phyloP scores from a whole-genome alignment of 1,284 basidiomycete genomes.

The Rhodotorula sp. region DNA sequence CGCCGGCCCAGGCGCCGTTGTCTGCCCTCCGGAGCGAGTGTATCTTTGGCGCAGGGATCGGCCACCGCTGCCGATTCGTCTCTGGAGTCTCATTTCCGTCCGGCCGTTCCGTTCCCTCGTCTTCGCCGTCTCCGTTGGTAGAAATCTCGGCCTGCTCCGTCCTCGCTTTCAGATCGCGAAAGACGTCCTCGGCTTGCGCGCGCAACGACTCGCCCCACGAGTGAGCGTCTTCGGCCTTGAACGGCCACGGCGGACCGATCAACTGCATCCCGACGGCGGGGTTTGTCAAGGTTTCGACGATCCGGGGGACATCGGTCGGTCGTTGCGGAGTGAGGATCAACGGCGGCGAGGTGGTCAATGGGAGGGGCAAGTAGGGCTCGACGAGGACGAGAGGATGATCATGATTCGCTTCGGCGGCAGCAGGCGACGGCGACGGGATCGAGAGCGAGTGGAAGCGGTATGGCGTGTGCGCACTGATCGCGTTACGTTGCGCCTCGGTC shows the following conservation, averaged over 20 bases:
- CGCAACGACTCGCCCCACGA: background rate
- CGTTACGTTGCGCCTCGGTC: background rate
- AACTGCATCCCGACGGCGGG: conserved; percentile 7
- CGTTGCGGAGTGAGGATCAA: conserved; percentile 20
- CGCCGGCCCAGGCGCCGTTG: conserved; percentile 24
- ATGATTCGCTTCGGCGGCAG: background rate
- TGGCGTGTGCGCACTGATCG: conserved; percentile 2
- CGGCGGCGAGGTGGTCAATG: background rate
- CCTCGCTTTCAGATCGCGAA: background rate
- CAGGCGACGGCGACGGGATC: background rate
- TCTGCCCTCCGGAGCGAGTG: conserved; percentile 1
- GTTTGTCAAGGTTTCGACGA: conserved; percentile 13
- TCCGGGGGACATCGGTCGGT: conserved; percentile 1
- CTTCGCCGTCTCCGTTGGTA: background rate
- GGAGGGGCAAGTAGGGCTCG: conserved; percentile 20
- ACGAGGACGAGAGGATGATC: background rate
- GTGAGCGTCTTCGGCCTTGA: background rate
- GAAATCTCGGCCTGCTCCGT: background rate
- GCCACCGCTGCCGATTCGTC: background rate
- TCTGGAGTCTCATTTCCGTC: background rate
- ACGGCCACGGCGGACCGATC: conserved; percentile 32
- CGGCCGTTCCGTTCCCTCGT: background rate
- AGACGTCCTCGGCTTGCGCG: background rate
- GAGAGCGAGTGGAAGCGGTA: conserved; percentile 4
- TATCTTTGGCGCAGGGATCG: background rate